A percentile compares a stretch with the other conserved stretches of the same genome.
phyloP scores from a whole-genome alignment of 306 rosid genomes.

The Inga laurina region DNA sequence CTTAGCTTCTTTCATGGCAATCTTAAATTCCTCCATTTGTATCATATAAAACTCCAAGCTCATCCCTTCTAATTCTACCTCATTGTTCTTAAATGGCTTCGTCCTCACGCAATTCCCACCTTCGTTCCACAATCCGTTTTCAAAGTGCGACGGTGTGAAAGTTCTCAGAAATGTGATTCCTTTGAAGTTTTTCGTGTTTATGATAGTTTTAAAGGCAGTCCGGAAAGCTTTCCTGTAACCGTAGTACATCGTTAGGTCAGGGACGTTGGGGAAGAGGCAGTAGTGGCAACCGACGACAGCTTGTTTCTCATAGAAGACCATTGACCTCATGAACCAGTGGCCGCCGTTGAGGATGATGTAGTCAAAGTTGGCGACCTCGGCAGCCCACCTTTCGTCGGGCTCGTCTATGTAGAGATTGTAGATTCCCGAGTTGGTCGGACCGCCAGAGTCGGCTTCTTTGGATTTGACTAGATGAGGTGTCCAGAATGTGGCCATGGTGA shows the following conservation, averaged over 20 bases:
- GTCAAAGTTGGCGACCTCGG: conserved; percentile 59
- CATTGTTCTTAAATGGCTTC: conserved; percentile 66
- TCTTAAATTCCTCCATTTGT: conserved; percentile 72
- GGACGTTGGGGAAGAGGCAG: conserved; percentile 62
- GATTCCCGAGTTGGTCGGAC: conserved; percentile 60
- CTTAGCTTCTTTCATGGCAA: conserved; percentile 56
- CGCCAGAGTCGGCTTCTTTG: conserved; percentile 40
- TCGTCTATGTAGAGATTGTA: conserved; percentile 79
- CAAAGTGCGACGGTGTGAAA: conserved; percentile 84
- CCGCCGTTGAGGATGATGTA: conserved; percentile 72
- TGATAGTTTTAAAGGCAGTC: conserved; percentile 66
- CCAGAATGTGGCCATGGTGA: conserved; percentile 73
- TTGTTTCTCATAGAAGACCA: conserved; percentile 54
- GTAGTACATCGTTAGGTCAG: conserved; percentile 63
- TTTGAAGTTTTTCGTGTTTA: conserved; percentile 50
- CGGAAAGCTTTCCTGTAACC: conserved; percentile 76
- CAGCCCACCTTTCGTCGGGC: conserved; percentile 60
- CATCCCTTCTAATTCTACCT: conserved; percentile 47
- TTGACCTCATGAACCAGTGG: conserved; percentile 76
- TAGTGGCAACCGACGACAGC: conserved; percentile 71
- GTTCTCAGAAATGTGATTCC: conserved; percentile 67
- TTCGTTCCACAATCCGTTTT: conserved; percentile 74
- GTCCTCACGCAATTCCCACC: conserved; percentile 85
- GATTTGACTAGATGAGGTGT: conserved; percentile 67
- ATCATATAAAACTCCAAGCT: conserved; percentile 68